Evolutionary conservation across 192 early-diverging fungal genomes (phyloP).

Genomic region (Coemansia sp.): DNA sequence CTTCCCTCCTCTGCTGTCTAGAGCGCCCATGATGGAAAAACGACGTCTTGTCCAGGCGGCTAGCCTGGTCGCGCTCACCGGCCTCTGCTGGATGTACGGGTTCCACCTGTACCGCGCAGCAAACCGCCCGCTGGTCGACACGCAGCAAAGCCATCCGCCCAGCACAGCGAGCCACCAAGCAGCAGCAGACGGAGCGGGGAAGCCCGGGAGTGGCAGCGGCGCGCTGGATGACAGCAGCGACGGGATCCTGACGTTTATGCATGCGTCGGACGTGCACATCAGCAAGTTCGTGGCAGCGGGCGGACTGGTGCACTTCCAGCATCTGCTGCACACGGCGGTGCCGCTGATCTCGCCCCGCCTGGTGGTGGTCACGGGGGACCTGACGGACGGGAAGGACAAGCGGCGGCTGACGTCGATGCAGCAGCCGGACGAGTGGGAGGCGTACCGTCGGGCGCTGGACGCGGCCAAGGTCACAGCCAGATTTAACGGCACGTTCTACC

Average conservation of each 20-base stretch:
- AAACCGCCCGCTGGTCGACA: slow-evolving; percentile 24
- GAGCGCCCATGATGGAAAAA: slow-evolving; percentile 15
- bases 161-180: neutral
- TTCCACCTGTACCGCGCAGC: slow-evolving; percentile 34
- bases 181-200: neutral
- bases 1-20: slow-evolving; percentile 5
- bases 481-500: slow-evolving; percentile 66
- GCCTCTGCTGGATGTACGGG: slow-evolving; percentile 50
- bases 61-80: slow-evolving; percentile 26
- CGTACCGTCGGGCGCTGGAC: slow-evolving; percentile 67
- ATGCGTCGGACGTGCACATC: slow-evolving; percentile 87
- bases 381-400: slow-evolving; percentile 84
- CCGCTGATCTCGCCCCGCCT: slow-evolving; percentile 77
- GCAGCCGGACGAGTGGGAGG: slow-evolving; percentile 78
- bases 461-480: slow-evolving; percentile 50
- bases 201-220: neutral
- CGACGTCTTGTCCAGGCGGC: slow-evolving; percentile 19
- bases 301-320: slow-evolving; percentile 74
- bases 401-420: slow-evolving; percentile 68
- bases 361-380: slow-evolving; percentile 81
- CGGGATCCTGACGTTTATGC: slow-evolving; percentile 69
- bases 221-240: slow-evolving; percentile 59
- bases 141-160: neutral
- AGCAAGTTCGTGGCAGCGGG: slow-evolving; percentile 67
- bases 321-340: slow-evolving; percentile 70